Conservation (phyloP, 2,329 filamentous ascomycete genomes). For the Trichophyton equinum region DNA sequence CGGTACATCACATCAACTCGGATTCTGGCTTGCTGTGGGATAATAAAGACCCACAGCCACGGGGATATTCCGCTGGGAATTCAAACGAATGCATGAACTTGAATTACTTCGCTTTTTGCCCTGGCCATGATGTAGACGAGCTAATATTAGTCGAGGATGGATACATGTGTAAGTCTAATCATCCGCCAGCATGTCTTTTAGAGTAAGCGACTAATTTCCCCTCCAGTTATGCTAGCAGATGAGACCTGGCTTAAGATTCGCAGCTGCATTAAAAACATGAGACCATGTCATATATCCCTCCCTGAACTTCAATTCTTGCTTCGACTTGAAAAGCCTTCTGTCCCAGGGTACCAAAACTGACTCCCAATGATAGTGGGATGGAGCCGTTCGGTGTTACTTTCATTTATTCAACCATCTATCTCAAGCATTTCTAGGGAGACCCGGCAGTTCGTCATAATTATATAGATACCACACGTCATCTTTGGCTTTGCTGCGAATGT, state of each 20-base stretch:
- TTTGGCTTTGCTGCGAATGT: too few relatives aligned
- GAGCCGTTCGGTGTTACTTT: not conserved
- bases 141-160: conserved; percentile 9
- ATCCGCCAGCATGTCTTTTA: not conserved
- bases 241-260: conserved; percentile 6
- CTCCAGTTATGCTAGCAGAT: conserved; percentile 9
- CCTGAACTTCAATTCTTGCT: not conserved
- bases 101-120: conserved; percentile 9
- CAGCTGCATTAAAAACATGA: conserved; percentile 5
- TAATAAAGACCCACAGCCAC: conserved; percentile 4
- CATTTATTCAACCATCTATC: too few relatives aligned
- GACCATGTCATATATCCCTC: not conserved
- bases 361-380: not conserved
- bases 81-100: conserved; percentile 10
- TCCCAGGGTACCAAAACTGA: not conserved
- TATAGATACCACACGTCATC: too few relatives aligned
- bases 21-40: conserved; percentile 10
- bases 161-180: conserved; percentile 7
- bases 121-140: conserved; percentile 7
- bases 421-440: too few relatives aligned
- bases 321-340: conserved; percentile 1
- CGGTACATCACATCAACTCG: conserved; percentile 5
- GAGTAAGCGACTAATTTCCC: not conserved
- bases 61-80: conserved; percentile 7
- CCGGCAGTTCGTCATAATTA: too few relatives aligned